Evolutionary conservation across 2,329 filamentous ascomycete species (phyloP), one percentile per base, ranked within the genome.

Genomic region (Fusarium tuaranense): DNA sequence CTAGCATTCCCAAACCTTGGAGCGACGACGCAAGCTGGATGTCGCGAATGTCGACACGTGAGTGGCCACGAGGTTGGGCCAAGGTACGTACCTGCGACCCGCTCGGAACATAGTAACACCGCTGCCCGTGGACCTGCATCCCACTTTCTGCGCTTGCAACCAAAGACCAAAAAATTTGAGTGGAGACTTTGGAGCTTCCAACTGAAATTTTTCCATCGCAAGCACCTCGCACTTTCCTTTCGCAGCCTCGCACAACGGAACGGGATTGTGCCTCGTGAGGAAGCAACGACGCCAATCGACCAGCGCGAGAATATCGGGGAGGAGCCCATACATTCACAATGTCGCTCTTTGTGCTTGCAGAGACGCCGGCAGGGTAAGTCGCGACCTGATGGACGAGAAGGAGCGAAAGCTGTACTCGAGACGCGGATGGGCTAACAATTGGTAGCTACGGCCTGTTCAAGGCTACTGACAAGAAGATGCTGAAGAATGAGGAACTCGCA

Each of bases 401-500:
- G 67, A 70, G 62, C 68, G 69, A 34, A 32, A 72, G 60, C 58
- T 67, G 51, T 55, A 63, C 51, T 25, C 44, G 27, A 60, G 53
- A 14, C 44, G 59, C 53, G 41, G 44, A 71, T 68, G 57, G 55
- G 72, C 83, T 85, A 81, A 82, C 81, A 76, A 75, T 70, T 67
- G 76, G 78, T 79, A 97, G 97, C 84, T 98, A 98, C 88, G 97
- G 95, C 85, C 91, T 99, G 84, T 95, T 99, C 88, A 98, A 99
- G 90, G 94, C 96, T 80, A 95, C 95, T 84, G 96, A 98, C 90
- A 98, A 98, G 91, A 98, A 98, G 89, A 90, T 98, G 70, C 89
- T 99, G 76, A 97, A 97, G 85, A 92, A 93, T 81, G 93, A 96
- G 85, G 92, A 95, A 81, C 86, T 97, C 74, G 89, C 90, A 64